Evolutionary conservation across 1,284 basidiomycete genomes (phyloP), one percentile per base, ranked within the genome.

Genomic region (Anthracocystis panici-leucophaei): DNA sequence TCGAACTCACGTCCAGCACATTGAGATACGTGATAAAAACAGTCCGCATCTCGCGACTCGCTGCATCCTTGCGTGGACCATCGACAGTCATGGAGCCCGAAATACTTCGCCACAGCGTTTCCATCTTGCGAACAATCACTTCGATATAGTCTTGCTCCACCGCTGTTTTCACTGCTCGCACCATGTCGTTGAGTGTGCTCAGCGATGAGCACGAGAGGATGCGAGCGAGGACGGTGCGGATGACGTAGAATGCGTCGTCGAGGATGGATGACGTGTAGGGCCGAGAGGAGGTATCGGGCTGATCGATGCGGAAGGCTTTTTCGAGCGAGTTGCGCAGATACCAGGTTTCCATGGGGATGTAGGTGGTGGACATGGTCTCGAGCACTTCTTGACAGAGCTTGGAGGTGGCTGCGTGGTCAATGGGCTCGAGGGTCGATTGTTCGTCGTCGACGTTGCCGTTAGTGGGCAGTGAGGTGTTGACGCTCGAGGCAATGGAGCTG

Each of bases 321-420:
- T 96, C 93, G 51, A 97, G 90, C 62, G 91, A 91, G 12, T 89
- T 91, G n/a, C 93, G 90, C 18, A 92, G 89, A 85, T 95, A 97
- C 95, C 95, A 98, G 4, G 91, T 87, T 85, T 99, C 96, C 65
- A 99, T 88, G 1, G 95, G 94, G 41, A 91, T 88, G 82, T 97
- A 98, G 81, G 92, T 94, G 18, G 89, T 89, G 9, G 86, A 86
- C 33, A 95, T 88, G 12, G 69, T 33, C 16, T 66, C 60, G 8
- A 73, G 65, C 18, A 83, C 44, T 51, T 95, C 87, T 60, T 90
- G 88, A 27, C 92, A 89, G 61, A 97, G 91, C 8, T 90, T 86
- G 78, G 79, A 72, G 90, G 89, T 51, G 85, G 86, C 38, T 79
- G 57, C 88, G 85, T 92, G 10, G 88, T 85, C 63, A 20, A 63